A percentile compares a stretch with the other conserved stretches of the same genome.
phyloP scores from a whole-genome alignment of 179 eudicot species.

The Amaranthus tricolor region DNA sequence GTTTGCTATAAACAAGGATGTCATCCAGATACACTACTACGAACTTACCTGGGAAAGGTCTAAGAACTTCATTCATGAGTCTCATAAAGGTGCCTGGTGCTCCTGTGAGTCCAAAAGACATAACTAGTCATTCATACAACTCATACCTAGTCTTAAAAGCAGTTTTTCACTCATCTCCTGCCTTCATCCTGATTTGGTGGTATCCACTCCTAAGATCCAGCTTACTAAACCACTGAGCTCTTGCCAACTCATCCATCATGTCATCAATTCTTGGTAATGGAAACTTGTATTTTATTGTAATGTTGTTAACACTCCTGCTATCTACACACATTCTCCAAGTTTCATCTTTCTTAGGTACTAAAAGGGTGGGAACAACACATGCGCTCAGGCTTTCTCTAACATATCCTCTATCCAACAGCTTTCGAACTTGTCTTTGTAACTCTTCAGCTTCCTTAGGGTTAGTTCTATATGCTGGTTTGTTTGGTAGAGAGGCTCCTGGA shows the following conservation, averaged over 20 bases:
- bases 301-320: neutral
- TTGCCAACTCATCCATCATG: neutral
- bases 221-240: too few relatives aligned
- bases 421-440: neutral
- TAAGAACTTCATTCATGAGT: too few relatives aligned
- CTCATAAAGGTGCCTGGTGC: too few relatives aligned
- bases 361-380: neutral
- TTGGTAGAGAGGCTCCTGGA: neutral
- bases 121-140: neutral
- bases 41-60: too few relatives aligned
- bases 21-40: too few relatives aligned
- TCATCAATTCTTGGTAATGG: neutral
- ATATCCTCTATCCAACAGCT: neutral
- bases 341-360: neutral
- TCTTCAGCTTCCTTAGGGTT: neutral
- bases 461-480: neutral
- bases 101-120: too few relatives aligned
- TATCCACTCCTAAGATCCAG: neutral
- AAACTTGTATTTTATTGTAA: neutral
- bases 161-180: neutral
- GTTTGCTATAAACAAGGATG: too few relatives aligned
- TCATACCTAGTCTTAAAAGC: neutral
- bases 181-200: neutral
- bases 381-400: neutral
- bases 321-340: slow-evolving; percentile 1